phyloP scores from a whole-genome alignment of 2,329 filamentous ascomycete species.

The Fusarium lateritium region DNA sequence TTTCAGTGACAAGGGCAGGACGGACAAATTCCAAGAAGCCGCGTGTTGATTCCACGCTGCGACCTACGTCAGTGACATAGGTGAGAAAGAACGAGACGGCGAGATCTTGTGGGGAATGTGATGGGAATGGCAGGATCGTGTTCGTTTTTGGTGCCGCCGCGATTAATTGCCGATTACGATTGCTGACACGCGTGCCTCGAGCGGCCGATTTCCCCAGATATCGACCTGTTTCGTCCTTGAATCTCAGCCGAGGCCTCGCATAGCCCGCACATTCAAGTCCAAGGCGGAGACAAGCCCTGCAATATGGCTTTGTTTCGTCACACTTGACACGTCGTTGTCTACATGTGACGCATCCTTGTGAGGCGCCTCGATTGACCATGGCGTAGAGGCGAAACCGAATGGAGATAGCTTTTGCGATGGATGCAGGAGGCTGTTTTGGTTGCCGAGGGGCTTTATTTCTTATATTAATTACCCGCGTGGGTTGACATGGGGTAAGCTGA shows the following conservation, averaged over 20 bases:
- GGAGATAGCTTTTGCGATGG: neutral
- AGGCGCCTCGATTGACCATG: constrained; percentile 40
- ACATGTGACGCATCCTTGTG: constrained; percentile 36
- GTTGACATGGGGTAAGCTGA: neutral
- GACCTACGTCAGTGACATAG: constrained; percentile 30
- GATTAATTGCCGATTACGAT: neutral
- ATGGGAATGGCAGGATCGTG: neutral
- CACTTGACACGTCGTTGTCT: constrained; percentile 33
- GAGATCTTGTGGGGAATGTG: constrained; percentile 11
- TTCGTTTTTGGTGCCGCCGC: neutral
- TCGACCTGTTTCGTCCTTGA: constrained; percentile 25
- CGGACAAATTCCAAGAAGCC: constrained; percentile 37
- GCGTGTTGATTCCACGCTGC: constrained; percentile 28
- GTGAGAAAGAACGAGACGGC: constrained; percentile 32
- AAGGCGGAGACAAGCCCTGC: constrained; percentile 26
- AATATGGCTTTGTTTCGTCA: constrained; percentile 32
- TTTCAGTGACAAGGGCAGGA: constrained; percentile 2
- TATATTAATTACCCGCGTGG: too few species aligned
- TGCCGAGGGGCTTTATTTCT: too few species aligned
- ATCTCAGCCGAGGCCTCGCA: constrained; percentile 7
- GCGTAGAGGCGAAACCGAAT: neutral
- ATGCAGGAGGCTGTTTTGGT: neutral
- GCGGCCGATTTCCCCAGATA: neutral
- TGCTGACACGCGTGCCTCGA: neutral
- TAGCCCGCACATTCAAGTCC: constrained; percentile 33